Conservation (phyloP, 2,329 filamentous ascomycete species). For the Ustilaginoidea virens region DNA sequence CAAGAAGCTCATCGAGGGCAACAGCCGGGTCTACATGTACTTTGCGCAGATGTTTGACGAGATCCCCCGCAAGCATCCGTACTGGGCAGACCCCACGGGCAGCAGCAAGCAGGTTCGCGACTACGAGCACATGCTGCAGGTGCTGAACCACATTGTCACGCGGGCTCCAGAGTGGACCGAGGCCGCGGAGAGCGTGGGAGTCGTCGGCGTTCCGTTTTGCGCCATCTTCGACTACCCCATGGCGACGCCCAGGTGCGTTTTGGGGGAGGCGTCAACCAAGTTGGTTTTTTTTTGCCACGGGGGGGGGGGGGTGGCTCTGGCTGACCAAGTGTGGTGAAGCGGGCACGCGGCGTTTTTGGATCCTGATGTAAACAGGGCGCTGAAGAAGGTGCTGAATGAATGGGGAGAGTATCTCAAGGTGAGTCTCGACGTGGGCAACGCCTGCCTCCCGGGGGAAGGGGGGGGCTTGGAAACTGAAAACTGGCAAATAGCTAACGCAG, state of each 20-base stretch:
- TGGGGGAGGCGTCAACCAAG: neutral
- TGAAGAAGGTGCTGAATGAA: slow-evolving; percentile 39
- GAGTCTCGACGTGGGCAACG: no score
- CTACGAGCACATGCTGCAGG: slow-evolving; percentile 49
- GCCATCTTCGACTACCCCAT: slow-evolving; percentile 41
- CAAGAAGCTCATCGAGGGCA: slow-evolving; percentile 47
- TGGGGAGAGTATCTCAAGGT: slow-evolving; percentile 40
- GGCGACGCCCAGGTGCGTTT: slow-evolving; percentile 31
- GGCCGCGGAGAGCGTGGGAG: slow-evolving; percentile 31
- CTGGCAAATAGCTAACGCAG: neutral
- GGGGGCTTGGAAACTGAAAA: no score
- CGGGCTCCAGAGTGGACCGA: slow-evolving; percentile 37
- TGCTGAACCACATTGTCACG: slow-evolving; percentile 45
- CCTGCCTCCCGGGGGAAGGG: no score
- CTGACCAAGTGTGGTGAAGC: slow-evolving; percentile 11
- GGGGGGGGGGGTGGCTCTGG: neutral
- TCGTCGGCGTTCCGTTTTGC: slow-evolving; percentile 38
- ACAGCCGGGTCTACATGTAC: slow-evolving; percentile 50
- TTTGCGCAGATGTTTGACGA: slow-evolving; percentile 54
- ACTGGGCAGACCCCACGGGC: slow-evolving; percentile 45
- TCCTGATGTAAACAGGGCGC: slow-evolving; percentile 35
- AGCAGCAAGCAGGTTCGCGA: slow-evolving; percentile 46
- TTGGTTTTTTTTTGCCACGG: neutral
- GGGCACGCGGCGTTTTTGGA: slow-evolving; percentile 39
- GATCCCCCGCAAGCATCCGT: slow-evolving; percentile 43